These are phyloP conservation scores for Dendrothele bispora DNA, from an alignment of 768 basidiomycete genomes.

Conservation along the genomic window DNA sequence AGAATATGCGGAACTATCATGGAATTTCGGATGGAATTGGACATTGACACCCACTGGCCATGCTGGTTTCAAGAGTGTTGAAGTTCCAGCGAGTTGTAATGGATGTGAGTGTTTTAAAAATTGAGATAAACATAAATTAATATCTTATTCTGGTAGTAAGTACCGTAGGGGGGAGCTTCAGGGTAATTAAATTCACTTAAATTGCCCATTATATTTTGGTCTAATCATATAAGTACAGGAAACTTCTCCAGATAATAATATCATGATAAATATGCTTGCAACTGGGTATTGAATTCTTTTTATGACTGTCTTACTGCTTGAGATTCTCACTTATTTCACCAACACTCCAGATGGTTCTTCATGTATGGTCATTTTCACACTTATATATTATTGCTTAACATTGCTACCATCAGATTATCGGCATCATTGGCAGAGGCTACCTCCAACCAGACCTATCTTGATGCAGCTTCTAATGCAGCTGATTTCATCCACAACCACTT, in stretches of 20 bases:
- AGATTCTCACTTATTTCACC: neutral
- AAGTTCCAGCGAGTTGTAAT: neutral
- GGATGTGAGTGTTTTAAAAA: neutral
- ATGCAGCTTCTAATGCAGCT: constrained; percentile 6
- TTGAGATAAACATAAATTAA: neutral
- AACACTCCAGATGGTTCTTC: constrained; percentile 1
- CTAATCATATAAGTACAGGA: neutral
- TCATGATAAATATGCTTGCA: constrained; percentile 5
- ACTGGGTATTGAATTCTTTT: no score
- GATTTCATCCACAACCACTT: constrained; percentile 10
- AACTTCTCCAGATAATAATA: neutral
- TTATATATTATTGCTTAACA: neutral
- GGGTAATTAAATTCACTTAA: constrained; percentile 2
- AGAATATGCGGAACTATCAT: constrained; percentile 8
- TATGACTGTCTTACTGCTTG: neutral
- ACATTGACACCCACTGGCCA: neutral
- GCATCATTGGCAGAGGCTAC: constrained; percentile 13
- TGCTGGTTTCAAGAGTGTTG: neutral
- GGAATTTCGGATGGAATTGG: constrained; percentile 8
- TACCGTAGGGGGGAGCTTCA: constrained; percentile 10
- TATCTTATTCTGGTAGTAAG: neutral
- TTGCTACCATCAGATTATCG: constrained; percentile 1
- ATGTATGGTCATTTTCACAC: neutral
- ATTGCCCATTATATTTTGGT: neutral
- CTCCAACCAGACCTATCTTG: constrained; percentile 8